These are phyloP conservation scores for Penicillium robsamsonii DNA, from an alignment of 495 filamentous ascomycete genomes.

Conservation along the genomic window DNA sequence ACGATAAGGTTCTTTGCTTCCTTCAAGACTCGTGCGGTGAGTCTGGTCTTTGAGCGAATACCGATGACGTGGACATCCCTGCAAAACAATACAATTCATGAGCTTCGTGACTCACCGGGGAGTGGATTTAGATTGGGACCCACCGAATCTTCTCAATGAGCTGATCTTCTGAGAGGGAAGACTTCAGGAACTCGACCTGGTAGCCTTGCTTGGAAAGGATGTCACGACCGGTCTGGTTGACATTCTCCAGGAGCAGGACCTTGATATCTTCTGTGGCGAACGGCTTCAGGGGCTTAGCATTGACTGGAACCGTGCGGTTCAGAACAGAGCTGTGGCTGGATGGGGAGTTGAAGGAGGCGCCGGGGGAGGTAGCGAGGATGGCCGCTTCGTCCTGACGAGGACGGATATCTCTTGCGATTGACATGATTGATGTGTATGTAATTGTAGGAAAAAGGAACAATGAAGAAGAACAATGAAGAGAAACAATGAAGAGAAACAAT, in stretches of 20 bases:
- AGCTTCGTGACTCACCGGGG: conserved; percentile 7
- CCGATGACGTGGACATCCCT: conserved; percentile 97
- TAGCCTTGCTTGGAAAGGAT: conserved; percentile 85
- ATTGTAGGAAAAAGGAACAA: background rate
- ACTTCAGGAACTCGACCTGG: conserved; percentile 90
- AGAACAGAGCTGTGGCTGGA: conserved; percentile 44
- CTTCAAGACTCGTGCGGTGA: conserved; percentile 78
- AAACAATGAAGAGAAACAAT: background rate
- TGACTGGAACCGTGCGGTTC: conserved; percentile 33
- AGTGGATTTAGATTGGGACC: conserved; percentile 12
- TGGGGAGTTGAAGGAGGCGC: conserved; percentile 63
- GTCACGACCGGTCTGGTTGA: conserved; percentile 84
- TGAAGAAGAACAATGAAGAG: background rate
- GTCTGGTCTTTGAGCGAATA: conserved; percentile 95
- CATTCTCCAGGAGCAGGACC: conserved; percentile 92
- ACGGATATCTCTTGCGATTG: conserved; percentile 35
- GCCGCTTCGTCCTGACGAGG: conserved; percentile 32
- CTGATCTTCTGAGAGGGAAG: conserved; percentile 84
- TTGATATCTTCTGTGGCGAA: conserved; percentile 95
- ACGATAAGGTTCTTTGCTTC: conserved; percentile 94
- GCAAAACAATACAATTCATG: conserved; percentile 7
- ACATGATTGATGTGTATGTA: conserved; percentile 12
- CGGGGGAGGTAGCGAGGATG: conserved; percentile 61
- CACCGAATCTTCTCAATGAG: conserved; percentile 96
- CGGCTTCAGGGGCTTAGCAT: conserved; percentile 83